Evolutionary conservation across 345 rosid genomes (phyloP).

Genomic region (Populus pruinosa): DNA sequence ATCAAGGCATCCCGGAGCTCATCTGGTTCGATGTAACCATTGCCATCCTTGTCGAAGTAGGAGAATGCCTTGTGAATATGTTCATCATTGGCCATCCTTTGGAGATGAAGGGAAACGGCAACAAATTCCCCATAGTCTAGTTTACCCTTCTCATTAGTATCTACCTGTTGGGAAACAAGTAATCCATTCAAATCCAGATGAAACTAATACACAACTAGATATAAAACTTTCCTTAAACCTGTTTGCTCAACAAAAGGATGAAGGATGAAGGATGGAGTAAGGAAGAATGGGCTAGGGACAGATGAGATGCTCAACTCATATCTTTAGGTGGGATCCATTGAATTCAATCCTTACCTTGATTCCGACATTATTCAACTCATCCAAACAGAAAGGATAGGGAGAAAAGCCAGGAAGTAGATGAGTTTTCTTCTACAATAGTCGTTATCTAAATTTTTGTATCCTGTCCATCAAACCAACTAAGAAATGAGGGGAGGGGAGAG

Average conservation of each 20-base stretch:
- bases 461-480: background rate
- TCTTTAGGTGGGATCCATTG: background rate
- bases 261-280: background rate
- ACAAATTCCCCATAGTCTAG: conserved; percentile 89
- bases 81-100: conserved; percentile 92
- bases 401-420: background rate
- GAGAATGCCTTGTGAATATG: conserved; percentile 97
- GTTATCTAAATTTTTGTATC: background rate
- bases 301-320: background rate
- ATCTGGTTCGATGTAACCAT: conserved; percentile 79
- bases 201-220: background rate
- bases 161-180: conserved; percentile 57
- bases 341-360: background rate
- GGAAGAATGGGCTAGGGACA: background rate
- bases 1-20: conserved; percentile 88
- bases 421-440: background rate
- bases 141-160: conserved; percentile 85
- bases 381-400: background rate
- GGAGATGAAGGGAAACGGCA: conserved; percentile 87
- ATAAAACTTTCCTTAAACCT: background rate
- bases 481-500: background rate
- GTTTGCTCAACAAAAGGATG: background rate
- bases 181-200: conserved; percentile 8
- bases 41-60: conserved; percentile 91
- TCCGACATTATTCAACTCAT: background rate